phyloP scores from a whole-genome alignment of 495 filamentous ascomycete genomes.

The Aspergillus bertholletiae region DNA sequence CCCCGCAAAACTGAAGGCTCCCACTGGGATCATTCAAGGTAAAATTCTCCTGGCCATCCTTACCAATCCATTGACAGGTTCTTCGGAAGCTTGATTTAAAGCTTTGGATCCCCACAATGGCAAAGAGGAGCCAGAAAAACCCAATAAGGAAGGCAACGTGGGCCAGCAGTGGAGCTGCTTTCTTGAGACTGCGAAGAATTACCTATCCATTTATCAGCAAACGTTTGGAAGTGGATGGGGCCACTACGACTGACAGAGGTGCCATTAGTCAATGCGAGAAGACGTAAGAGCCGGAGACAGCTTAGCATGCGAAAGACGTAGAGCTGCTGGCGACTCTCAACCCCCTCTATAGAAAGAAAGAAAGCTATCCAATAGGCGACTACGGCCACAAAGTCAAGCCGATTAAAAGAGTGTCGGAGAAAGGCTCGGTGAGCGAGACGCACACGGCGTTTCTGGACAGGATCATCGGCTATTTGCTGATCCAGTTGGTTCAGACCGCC shows the following conservation, averaged over 20 bases:
- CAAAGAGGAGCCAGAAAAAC: slow-evolving; percentile 99
- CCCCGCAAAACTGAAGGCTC: slow-evolving; percentile 77
- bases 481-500: slow-evolving; percentile 56
- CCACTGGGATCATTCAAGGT: slow-evolving; percentile 46
- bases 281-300: slow-evolving; percentile 83
- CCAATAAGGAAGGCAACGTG: slow-evolving; percentile 94
- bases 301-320: slow-evolving; percentile 96
- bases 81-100: slow-evolving; percentile 94
- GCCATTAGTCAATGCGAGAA: slow-evolving; percentile 86
- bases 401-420: slow-evolving; percentile 90
- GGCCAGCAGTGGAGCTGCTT: slow-evolving; percentile 88
- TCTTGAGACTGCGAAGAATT: slow-evolving; percentile 91
- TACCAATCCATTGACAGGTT: slow-evolving; percentile 82
- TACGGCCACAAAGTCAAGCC: slow-evolving; percentile 94
- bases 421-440: slow-evolving; percentile 89
- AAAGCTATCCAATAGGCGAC: slow-evolving; percentile 94
- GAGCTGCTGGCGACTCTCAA: slow-evolving; percentile 65
- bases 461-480: slow-evolving; percentile 52
- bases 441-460: slow-evolving; percentile 76
- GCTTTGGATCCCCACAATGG: slow-evolving; percentile 92
- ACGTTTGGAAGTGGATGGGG: no score
- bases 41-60: slow-evolving; percentile 36
- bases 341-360: slow-evolving; percentile 58
- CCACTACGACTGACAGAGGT: slow-evolving; percentile 59
- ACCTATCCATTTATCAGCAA: slow-evolving; percentile 46